These are phyloP conservation scores for Guadua angustifolia DNA, from an alignment of 176 grass and related monocot species.

Conservation along the genomic window DNA sequence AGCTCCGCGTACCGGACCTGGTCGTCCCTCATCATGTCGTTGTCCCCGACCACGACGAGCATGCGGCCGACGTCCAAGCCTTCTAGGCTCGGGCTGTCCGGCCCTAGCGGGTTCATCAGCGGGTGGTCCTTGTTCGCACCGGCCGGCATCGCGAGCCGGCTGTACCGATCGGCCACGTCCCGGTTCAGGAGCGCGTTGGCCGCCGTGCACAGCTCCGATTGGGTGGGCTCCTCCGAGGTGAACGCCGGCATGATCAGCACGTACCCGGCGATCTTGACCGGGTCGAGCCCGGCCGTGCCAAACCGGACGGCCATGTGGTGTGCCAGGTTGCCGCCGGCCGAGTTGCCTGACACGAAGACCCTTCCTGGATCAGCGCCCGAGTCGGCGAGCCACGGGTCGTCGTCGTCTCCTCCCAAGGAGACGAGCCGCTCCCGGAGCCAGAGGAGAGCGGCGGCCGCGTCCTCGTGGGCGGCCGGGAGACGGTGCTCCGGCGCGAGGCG, in stretches of 20 bases:
- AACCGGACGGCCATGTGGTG: conserved; percentile 58
- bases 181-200: conserved; percentile 30
- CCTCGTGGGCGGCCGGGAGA: conserved; percentile 55
- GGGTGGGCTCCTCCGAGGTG: conserved; percentile 15
- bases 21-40: conserved; percentile 49
- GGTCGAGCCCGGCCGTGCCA: conserved; percentile 28
- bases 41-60: conserved; percentile 45
- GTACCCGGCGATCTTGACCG: conserved; percentile 34
- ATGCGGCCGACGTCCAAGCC: conserved; percentile 21
- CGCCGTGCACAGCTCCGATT: conserved; percentile 39
- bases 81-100: conserved; percentile 30
- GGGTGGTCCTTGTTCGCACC: conserved; percentile 47
- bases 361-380: background rate
- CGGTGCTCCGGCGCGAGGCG: conserved; percentile 65
- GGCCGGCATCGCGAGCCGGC: conserved; percentile 38
- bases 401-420: conserved; percentile 26
- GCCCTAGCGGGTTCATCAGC: conserved; percentile 40
- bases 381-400: conserved; percentile 47
- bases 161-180: conserved; percentile 31
- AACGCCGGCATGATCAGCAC: conserved; percentile 53
- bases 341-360: conserved; percentile 44
- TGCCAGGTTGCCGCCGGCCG: conserved; percentile 52
- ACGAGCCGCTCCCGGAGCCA: conserved; percentile 52
- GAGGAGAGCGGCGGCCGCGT: conserved; percentile 44
- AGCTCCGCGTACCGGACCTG: conserved; percentile 40